These are phyloP conservation scores for Arabis alpina DNA, from an alignment of 345 rosid species.

Conservation along the genomic window DNA sequence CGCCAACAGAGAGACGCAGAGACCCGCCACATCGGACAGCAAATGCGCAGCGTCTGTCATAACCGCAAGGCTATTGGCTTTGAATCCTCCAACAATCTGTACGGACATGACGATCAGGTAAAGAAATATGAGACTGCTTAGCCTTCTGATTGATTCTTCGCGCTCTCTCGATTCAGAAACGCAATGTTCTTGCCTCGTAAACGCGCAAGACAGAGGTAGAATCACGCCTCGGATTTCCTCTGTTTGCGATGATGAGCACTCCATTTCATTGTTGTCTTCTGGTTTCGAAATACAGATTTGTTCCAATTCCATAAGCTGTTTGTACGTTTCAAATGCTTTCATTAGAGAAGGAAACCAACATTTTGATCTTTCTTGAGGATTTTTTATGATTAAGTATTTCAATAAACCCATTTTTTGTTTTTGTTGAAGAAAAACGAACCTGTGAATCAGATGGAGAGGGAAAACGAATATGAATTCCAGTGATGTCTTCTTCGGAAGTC, in stretches of 20 bases:
- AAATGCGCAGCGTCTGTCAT: slow-evolving; percentile 87
- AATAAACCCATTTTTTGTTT: slow-evolving; percentile 1
- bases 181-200: slow-evolving; percentile 52
- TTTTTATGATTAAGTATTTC: slow-evolving; percentile 10
- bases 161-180: slow-evolving; percentile 52
- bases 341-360: slow-evolving; percentile 13
- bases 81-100: slow-evolving; percentile 73
- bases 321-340: slow-evolving; percentile 9
- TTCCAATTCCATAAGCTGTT: slow-evolving; percentile 59
- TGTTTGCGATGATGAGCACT: slow-evolving; percentile 44
- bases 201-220: slow-evolving; percentile 50
- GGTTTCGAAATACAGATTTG: slow-evolving; percentile 49
- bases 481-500: slow-evolving; percentile 22
- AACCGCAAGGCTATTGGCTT: slow-evolving; percentile 83
- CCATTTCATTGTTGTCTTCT: slow-evolving; percentile 42
- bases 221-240: slow-evolving; percentile 31
- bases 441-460: slow-evolving; percentile 31
- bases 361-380: slow-evolving; percentile 2
- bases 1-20: slow-evolving; percentile 66
- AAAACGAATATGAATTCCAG: background rate
- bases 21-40: slow-evolving; percentile 72
- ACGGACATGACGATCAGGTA: slow-evolving; percentile 58
- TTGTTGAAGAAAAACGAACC: slow-evolving; percentile 35
- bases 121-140: slow-evolving; percentile 54
- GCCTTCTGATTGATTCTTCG: slow-evolving; percentile 53